phyloP scores from a whole-genome alignment of 2,329 filamentous ascomycete genomes.

The Exophiala mesophila region DNA sequence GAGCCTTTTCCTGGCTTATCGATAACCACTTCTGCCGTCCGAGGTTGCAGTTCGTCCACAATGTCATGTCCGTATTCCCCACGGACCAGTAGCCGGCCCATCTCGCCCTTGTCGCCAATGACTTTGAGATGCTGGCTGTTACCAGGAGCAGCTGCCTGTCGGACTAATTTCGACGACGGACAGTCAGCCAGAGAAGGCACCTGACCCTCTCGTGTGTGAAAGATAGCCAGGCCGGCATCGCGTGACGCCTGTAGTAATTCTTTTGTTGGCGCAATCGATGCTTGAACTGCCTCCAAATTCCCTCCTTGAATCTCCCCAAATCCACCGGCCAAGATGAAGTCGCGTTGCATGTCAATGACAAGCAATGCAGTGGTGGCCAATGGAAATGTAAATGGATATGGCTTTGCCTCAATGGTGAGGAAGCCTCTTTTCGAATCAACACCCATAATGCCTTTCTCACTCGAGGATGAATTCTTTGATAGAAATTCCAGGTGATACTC shows the following conservation, averaged over 20 bases:
- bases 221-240: constrained; percentile 40
- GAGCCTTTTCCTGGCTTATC: constrained; percentile 57
- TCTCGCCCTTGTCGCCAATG: constrained; percentile 50
- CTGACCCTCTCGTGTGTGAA: constrained; percentile 49
- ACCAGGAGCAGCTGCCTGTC: constrained; percentile 46
- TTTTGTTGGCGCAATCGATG: constrained; percentile 37
- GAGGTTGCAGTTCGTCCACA: constrained; percentile 49
- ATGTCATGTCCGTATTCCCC: constrained; percentile 54
- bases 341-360: constrained; percentile 51
- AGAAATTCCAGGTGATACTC: no score
- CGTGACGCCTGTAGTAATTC: constrained; percentile 42
- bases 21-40: constrained; percentile 50
- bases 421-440: constrained; percentile 53
- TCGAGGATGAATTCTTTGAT: no score
- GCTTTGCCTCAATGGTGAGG: constrained; percentile 72
- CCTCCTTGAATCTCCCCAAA: constrained; percentile 51
- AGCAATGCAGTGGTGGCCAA: constrained; percentile 45
- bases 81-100: constrained; percentile 50
- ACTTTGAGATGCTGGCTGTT: constrained; percentile 40
- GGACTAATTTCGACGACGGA: constrained; percentile 47
- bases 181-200: constrained; percentile 50
- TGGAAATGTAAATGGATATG: constrained; percentile 48
- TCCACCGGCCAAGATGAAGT: constrained; percentile 47
- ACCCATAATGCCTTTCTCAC: no score
- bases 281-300: constrained; percentile 36